Evolutionary conservation across 202 grass and related monocot genomes (phyloP).

Genomic region (Digitaria exilis): DNA sequence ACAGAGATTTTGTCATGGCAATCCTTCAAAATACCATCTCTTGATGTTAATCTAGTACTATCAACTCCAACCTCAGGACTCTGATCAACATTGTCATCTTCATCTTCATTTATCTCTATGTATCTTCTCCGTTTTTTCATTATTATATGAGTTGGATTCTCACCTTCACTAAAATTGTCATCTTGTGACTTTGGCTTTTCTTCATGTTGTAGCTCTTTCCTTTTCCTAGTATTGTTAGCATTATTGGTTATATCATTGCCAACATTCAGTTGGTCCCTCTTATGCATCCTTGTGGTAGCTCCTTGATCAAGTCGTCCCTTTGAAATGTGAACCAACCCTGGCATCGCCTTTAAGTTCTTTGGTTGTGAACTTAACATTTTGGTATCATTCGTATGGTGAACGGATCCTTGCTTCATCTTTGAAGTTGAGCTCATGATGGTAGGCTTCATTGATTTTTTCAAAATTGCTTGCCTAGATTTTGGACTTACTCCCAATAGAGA

Average conservation of each 20-base stretch:
- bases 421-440: not conserved
- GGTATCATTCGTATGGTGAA: not conserved
- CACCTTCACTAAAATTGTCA: not conserved
- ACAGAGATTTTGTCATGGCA: not conserved
- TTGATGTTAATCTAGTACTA: not conserved
- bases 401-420: not conserved
- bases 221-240: not conserved
- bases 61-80: not conserved
- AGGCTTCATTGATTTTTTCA: not conserved
- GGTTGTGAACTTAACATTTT: not conserved
- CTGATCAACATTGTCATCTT: not conserved
- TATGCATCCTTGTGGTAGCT: not conserved
- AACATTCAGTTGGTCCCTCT: too few species aligned
- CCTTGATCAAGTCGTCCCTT: not conserved
- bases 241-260: too few species aligned
- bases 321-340: not conserved
- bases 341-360: not conserved
- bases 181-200: not conserved
- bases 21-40: not conserved
- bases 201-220: not conserved
- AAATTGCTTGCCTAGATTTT: not conserved
- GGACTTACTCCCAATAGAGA: not conserved
- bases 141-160: not conserved
- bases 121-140: not conserved
- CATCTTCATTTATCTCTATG: not conserved